These are phyloP conservation scores for Talaromyces islandicus DNA, from an alignment of 2,329 filamentous ascomycete species.

Conservation along the genomic window DNA sequence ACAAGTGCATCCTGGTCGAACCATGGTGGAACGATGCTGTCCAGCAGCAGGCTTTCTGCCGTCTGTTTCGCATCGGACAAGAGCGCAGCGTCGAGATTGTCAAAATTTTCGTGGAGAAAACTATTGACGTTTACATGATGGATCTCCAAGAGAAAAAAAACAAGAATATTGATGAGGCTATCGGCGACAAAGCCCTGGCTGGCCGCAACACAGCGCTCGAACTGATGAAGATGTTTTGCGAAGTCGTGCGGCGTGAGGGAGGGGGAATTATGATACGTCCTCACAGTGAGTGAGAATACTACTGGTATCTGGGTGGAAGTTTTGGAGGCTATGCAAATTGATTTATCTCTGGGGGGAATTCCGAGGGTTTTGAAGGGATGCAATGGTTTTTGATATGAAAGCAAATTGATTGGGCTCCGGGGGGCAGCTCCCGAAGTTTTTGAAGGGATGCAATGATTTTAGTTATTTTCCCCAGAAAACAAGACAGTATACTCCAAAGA, in stretches of 20 bases:
- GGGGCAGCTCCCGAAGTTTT: too few relatives aligned
- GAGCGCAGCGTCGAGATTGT: constrained; percentile 53
- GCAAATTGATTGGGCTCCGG: too few relatives aligned
- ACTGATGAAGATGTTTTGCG: constrained; percentile 22
- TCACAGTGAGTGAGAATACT: not conserved
- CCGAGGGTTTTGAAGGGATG: not conserved
- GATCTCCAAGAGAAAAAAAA: constrained; percentile 52
- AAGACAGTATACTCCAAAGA: not conserved
- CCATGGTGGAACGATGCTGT: constrained; percentile 57
- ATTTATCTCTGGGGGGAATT: not conserved
- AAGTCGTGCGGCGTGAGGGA: constrained; percentile 9
- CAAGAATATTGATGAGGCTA: constrained; percentile 16
- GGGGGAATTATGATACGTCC: constrained; percentile 3
- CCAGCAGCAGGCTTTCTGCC: constrained; percentile 55
- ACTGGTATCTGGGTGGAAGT: not conserved
- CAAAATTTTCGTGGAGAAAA: constrained; percentile 50
- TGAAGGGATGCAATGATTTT: too few relatives aligned
- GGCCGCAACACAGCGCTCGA: constrained; percentile 13
- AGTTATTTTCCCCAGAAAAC: not conserved
- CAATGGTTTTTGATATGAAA: not conserved
- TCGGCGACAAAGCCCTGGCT: constrained; percentile 17
- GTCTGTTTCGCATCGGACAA: constrained; percentile 63
- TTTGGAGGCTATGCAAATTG: not conserved
- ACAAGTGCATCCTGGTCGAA: constrained; percentile 51
- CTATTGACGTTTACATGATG: constrained; percentile 54